Evolutionary conservation across 345 rosid species (phyloP).

Genomic region (Eucalyptus marginata): DNA sequence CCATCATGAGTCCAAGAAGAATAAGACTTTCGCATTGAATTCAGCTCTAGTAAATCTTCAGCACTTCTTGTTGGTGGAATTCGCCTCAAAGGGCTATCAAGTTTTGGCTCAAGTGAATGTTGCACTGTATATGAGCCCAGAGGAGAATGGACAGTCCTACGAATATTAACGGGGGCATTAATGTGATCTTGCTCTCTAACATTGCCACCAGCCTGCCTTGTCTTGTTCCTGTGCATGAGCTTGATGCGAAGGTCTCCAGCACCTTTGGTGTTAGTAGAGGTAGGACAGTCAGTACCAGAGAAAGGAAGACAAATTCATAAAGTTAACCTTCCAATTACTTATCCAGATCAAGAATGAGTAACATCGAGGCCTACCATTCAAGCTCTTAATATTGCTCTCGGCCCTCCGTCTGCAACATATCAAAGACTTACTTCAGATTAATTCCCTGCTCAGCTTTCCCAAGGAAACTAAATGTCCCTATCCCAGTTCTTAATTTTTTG

Average conservation of each 20-base stretch:
- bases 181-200: neutral
- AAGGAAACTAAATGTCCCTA: neutral
- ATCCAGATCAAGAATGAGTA: neutral
- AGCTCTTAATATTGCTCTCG: neutral
- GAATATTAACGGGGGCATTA: neutral
- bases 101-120: neutral
- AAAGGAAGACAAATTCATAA: neutral
- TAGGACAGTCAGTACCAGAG: neutral
- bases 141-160: neutral
- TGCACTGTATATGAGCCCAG: neutral
- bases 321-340: neutral
- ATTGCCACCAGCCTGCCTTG: neutral
- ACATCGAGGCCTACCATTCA: neutral
- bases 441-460: neutral
- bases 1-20: slow-evolving; percentile 1
- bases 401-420: neutral
- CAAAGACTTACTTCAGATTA: neutral
- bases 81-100: slow-evolving; percentile 4
- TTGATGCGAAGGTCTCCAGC: slow-evolving; percentile 4
- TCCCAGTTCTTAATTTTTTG: neutral
- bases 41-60: neutral
- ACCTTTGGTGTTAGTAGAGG: slow-evolving; percentile 9
- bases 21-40: slow-evolving; percentile 1
- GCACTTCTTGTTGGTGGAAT: neutral
- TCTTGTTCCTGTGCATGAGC: slow-evolving; percentile 9